Evolutionary conservation across 148 eudicot genomes (phyloP), one percentile per base, ranked within the genome.

Genomic region (Agrostemma githago): DNA sequence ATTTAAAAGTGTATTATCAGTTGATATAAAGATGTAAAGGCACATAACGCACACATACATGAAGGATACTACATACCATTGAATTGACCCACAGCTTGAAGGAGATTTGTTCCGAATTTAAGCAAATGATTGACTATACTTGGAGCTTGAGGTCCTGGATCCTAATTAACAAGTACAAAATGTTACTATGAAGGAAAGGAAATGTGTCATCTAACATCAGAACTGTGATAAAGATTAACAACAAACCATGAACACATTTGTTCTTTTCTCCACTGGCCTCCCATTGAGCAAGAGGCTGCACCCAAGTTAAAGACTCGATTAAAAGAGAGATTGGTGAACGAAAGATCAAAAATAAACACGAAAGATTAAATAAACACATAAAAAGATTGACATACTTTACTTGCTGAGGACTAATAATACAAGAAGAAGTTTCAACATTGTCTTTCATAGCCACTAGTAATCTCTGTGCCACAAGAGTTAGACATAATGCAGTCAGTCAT

Each of bases 231-330:
- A 10, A 16, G 42, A 65, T 54, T 34, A 56, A 61, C 14, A 17
- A 84, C 97, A 62, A 74, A 94, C 98, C 97, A 72, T 74, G 26
- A 2, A 67, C 34, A 81, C 72, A 78, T 74, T 83, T 57, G 75
- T 89, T 75, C 97, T 88, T 39, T 72, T 79, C 0, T 80, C 87
- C 76, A 94, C 98, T 65, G 86, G 85, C 75, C 68, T 91, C 71
- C 98, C 98, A 75, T 94, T 94, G 75, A 94, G 75, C 71, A 94
- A 84, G 83, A 94, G 75, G 85, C 98, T 94, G 82, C 74, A 78
- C 60, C 60, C n/a, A 70, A 61, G 53, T 43, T 53, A 70, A 37
- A 82, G 73, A 65, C 60, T 44, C 74, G 82, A 40, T 76, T 71
- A 62, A 46, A 77, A 57, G 68, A 63, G 42, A 41, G 11, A 21